Evolutionary conservation across 2,329 filamentous ascomycete genomes (phyloP), one percentile per base, ranked within the genome.

Genomic region (Neurospora crassa): DNA sequence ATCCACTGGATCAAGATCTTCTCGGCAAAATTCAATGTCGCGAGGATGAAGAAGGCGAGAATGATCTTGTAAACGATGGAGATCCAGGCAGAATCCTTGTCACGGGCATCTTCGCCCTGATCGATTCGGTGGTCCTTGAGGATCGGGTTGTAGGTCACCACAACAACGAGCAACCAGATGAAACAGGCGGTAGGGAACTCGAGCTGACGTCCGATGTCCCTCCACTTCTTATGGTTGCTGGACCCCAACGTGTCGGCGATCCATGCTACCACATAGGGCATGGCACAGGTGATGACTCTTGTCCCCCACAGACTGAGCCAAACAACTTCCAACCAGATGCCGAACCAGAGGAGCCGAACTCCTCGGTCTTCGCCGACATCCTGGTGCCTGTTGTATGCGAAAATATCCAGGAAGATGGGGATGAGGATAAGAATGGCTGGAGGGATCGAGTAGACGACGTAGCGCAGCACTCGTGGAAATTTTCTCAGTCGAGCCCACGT

Each of bases 1-100:
- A 98, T 97, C 82, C 97, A 90, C 78, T 97, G 94, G 70, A 97
- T 97, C 75, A 97, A 87, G 72, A 97, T 92, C 84, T 97, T 98
- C 80, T 97, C 94, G 69, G 91, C 85, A 72, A 96, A 91, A 80
- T 98, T 97, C 73, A 97, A 84, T 2, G 89, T 84, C 0, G 90
- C 87, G 73, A 92, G 88, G 16, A 96, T 91, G 76, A 98, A 94
- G n/a, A 96, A 78, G 2, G 92, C 87, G 20, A 97, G 89, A 72
- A 97, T 90, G 76, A 98, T 87, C 79, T 96, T 97, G 84, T 96
- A 92, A 75, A 94, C 87, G 16, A 90, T 88, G 40, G 82, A 83
- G 79, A 97, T 91, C 95, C 95, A 97, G 4, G 82, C 74, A 29
- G 85, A 84, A 0, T 86, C 85, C 0, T 78, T 79, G 24, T 80